Conservation (phyloP, 2,329 filamentous ascomycete genomes). For the Cladosporium sp. region DNA sequence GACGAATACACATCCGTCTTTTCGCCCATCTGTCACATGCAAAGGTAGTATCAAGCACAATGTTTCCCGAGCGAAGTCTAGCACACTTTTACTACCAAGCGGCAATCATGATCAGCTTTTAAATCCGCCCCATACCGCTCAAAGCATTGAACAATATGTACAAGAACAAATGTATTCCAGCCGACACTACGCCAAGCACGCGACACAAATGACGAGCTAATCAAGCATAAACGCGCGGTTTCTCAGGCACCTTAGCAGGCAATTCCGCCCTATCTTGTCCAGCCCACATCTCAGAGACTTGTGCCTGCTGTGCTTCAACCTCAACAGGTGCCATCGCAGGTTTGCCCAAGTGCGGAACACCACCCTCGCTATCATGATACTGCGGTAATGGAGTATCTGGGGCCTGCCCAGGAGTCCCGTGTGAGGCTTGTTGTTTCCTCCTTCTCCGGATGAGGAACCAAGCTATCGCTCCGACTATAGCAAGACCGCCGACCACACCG, state of each 20-base stretch:
- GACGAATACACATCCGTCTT: too few species aligned
- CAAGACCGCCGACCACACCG: conserved; percentile 26
- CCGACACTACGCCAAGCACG: too few species aligned
- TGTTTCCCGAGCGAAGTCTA: too few species aligned
- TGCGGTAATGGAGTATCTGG: not conserved
- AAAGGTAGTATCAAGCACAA: too few species aligned
- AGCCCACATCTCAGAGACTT: not conserved
- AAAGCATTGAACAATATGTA: too few species aligned
- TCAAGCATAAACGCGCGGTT: not conserved
- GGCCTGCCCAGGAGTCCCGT: not conserved
- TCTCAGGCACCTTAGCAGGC: not conserved
- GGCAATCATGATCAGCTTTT: too few species aligned
- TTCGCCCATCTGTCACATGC: too few species aligned
- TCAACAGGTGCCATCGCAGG: conserved; percentile 1
- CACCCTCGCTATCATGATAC: not conserved
- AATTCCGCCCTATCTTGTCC: not conserved
- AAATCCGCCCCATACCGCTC: too few species aligned
- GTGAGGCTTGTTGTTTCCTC: not conserved
- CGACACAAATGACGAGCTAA: too few species aligned
- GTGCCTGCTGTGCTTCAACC: not conserved
- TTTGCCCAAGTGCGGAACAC: conserved; percentile 1
- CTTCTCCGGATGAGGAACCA: conserved; percentile 17
- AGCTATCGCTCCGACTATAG: conserved; percentile 11
- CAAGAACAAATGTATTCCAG: too few species aligned
- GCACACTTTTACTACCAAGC: too few species aligned